phyloP scores from a whole-genome alignment of 2,329 filamentous ascomycete species.

The Aspergillus ibericus region DNA sequence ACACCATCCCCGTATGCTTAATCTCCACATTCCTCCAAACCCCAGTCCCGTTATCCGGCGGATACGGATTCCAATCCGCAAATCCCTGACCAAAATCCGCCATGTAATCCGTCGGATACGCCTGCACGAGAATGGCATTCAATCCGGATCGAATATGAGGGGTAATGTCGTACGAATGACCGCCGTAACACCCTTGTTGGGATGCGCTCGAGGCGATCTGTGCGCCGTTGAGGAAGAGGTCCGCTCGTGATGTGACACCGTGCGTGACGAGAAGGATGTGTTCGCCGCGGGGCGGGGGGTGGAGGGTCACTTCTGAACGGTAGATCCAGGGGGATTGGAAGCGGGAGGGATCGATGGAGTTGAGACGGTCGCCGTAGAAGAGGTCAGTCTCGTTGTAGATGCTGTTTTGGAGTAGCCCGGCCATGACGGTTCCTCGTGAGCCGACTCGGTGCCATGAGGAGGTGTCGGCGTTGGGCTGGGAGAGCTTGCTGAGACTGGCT shows the following conservation, averaged over 20 bases:
- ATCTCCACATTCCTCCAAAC: slow-evolving; percentile 62
- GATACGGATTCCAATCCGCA: slow-evolving; percentile 63
- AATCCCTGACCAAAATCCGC: slow-evolving; percentile 61
- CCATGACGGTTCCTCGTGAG: slow-evolving; percentile 58
- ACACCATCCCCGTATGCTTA: not conserved
- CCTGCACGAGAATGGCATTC: slow-evolving; percentile 57
- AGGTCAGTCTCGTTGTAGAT: slow-evolving; percentile 55
- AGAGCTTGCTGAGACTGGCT: slow-evolving; percentile 36
- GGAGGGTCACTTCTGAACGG: slow-evolving; percentile 53
- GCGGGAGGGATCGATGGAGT: slow-evolving; percentile 45
- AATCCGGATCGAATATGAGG: slow-evolving; percentile 33
- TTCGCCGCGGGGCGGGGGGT: slow-evolving; percentile 27
- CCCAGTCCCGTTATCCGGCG: slow-evolving; percentile 63
- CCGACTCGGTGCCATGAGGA: slow-evolving; percentile 54
- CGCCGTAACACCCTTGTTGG: slow-evolving; percentile 54
- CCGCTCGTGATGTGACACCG: slow-evolving; percentile 61
- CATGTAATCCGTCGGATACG: slow-evolving; percentile 60
- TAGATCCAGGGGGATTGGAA: slow-evolving; percentile 62
- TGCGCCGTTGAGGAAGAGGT: slow-evolving; percentile 60
- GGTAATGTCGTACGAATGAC: slow-evolving; percentile 58
- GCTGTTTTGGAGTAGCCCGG: slow-evolving; percentile 54
- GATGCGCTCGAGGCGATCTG: slow-evolving; percentile 50
- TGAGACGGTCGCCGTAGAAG: slow-evolving; percentile 57
- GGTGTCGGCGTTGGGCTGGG: slow-evolving; percentile 42
- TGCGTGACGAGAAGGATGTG: slow-evolving; percentile 59